Conservation (phyloP, 2,329 filamentous ascomycete species). For the Clarireedia monteithiana region DNA sequence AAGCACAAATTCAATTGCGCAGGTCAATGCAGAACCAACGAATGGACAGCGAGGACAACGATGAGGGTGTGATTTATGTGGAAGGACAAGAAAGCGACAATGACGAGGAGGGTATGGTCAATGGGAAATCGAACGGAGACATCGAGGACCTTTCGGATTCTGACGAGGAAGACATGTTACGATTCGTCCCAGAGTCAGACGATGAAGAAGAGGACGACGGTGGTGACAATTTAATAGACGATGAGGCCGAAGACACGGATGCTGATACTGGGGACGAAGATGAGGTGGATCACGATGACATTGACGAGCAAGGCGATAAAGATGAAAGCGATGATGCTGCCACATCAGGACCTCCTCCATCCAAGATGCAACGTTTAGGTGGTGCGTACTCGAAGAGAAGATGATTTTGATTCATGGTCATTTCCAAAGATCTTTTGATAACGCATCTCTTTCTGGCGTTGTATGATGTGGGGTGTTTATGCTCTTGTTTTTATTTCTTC, state of each 20-base stretch:
- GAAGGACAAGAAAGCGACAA: conserved; percentile 61
- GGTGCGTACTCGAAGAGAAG: conserved; percentile 11
- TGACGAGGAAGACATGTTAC: conserved; percentile 32
- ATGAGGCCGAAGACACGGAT: conserved; percentile 41
- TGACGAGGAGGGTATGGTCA: conserved; percentile 40
- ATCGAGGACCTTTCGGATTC: conserved; percentile 21
- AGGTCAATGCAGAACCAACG: conserved; percentile 53
- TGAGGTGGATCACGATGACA: conserved; percentile 37
- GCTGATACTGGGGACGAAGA: conserved; percentile 34
- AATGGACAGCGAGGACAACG: conserved; percentile 34
- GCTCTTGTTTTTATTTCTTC: not conserved
- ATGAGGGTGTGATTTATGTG: conserved; percentile 70
- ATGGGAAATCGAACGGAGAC: conserved; percentile 35
- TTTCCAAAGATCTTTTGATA: not conserved
- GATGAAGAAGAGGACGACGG: conserved; percentile 35
- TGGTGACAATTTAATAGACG: conserved; percentile 39
- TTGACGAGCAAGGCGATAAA: conserved; percentile 35
- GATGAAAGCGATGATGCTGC: conserved; percentile 36
- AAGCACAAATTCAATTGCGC: conserved; percentile 78
- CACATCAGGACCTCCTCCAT: conserved; percentile 19
- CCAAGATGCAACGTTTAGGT: conserved; percentile 23
- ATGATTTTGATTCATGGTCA: conserved; percentile 5
- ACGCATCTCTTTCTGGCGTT: conserved; percentile 9
- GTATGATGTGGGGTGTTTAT: conserved; percentile 24
- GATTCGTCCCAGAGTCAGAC: conserved; percentile 40